A percentile compares a stretch with the other conserved stretches of the same genome.
These are phyloP conservation scores for Wilcoxina mikolae DNA, from an alignment of 495 filamentous ascomycete species.

Conservation along the genomic window DNA sequence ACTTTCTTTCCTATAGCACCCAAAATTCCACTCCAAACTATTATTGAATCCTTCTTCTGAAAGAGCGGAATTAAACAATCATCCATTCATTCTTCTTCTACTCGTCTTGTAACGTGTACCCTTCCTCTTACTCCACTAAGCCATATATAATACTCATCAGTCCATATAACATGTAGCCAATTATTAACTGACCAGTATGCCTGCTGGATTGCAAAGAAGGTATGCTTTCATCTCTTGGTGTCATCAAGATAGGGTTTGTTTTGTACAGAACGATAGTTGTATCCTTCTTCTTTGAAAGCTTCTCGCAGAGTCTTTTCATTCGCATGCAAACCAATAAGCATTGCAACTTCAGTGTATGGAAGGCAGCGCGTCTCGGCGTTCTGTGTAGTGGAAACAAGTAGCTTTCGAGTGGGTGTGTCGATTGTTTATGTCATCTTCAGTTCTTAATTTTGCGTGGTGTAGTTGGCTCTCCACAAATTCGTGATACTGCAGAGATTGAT, in stretches of 20 bases:
- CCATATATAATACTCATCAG: slow-evolving; percentile 6
- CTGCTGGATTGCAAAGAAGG: neutral
- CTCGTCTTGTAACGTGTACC: neutral
- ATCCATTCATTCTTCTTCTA: neutral
- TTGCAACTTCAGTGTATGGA: too few relatives aligned
- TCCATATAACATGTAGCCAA: slow-evolving; percentile 6
- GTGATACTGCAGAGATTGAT: too few relatives aligned
- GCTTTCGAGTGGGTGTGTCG: too few relatives aligned
- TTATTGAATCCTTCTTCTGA: slow-evolving; percentile 7
- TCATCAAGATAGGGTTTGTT: neutral
- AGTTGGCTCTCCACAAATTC: too few relatives aligned
- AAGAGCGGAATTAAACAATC: slow-evolving; percentile 7
- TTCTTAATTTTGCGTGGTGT: too few relatives aligned
- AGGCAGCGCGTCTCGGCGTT: too few relatives aligned
- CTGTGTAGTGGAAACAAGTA: too few relatives aligned
- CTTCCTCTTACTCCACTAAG: neutral
- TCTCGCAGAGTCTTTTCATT: too few relatives aligned
- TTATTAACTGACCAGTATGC: neutral
- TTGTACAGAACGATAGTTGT: neutral
- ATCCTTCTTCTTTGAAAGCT: too few relatives aligned
- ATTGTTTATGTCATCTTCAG: too few relatives aligned
- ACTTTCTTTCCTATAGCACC: neutral
- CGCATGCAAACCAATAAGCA: too few relatives aligned
- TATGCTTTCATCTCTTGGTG: neutral
- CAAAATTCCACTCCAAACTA: slow-evolving; percentile 8